phyloP scores from a whole-genome alignment of 345 rosid species.

The Arabis hirsuta region DNA sequence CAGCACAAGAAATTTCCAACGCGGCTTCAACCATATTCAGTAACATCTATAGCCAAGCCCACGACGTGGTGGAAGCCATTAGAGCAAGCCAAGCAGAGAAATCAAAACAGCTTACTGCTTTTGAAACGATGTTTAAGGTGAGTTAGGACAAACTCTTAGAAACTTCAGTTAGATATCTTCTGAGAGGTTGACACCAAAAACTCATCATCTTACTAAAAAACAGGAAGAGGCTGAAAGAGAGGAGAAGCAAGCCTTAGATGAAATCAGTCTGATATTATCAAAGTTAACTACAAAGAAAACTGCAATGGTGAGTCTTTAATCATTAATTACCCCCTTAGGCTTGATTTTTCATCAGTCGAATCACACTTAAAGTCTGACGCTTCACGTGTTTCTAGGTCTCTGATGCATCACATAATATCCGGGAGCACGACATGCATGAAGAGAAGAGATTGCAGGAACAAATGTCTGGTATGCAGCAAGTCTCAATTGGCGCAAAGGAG shows the following conservation, averaged over 20 bases:
- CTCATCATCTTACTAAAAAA: conserved; percentile 29
- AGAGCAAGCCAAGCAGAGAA: conserved; percentile 62
- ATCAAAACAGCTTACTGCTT: conserved; percentile 54
- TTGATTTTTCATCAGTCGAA: not conserved
- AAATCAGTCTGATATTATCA: conserved; percentile 64
- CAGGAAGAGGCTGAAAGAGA: conserved; percentile 85
- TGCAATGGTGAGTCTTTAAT: conserved; percentile 57
- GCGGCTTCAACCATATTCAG: conserved; percentile 57
- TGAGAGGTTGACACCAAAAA: conserved; percentile 2
- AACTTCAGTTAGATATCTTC: conserved; percentile 19
- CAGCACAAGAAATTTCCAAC: conserved; percentile 65
- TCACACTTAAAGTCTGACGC: not conserved
- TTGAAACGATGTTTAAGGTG: conserved; percentile 71
- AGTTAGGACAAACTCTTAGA: conserved; percentile 26
- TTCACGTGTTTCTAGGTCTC: conserved; percentile 54
- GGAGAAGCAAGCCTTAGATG: conserved; percentile 70
- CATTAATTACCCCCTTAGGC: not conserved
- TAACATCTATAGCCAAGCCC: conserved; percentile 69
- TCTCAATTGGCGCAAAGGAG: conserved; percentile 56
- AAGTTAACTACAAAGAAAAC: conserved; percentile 68
- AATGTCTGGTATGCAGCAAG: conserved; percentile 63
- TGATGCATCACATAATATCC: conserved; percentile 61
- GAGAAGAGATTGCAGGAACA: conserved; percentile 60
- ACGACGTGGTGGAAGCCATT: conserved; percentile 47
- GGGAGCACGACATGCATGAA: conserved; percentile 50